Conservation (phyloP, 345 rosid species). For the Lagerstroemia speciosa region DNA sequence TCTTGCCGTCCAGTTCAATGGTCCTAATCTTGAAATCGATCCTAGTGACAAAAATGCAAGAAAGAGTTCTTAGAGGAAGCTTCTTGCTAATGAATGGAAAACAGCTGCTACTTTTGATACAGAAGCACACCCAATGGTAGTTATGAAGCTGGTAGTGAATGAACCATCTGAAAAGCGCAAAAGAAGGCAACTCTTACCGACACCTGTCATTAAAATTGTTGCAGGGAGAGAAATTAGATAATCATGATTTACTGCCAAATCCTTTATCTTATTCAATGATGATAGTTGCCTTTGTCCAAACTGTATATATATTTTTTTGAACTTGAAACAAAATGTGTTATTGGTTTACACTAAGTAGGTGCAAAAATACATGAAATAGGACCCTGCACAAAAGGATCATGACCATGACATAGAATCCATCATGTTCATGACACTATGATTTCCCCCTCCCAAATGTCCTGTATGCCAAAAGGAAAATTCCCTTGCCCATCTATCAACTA, state of each 20-base stretch:
- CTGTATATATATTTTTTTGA: no score
- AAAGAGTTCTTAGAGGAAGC: background rate
- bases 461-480: no score
- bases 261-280: background rate
- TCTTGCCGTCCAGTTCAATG: slow-evolving; percentile 17
- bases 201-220: slow-evolving; percentile 36
- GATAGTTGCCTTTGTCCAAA: no score
- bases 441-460: no score
- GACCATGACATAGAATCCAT: no score
- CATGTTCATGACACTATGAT: no score
- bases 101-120: slow-evolving; percentile 4
- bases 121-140: slow-evolving; percentile 48
- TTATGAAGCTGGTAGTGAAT: slow-evolving; percentile 64
- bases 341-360: no score
- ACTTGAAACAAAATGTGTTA: no score
- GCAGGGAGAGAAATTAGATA: slow-evolving; percentile 3
- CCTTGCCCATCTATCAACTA: no score
- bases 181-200: slow-evolving; percentile 76
- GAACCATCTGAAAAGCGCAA: slow-evolving; percentile 73
- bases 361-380: no score
- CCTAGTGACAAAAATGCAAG: slow-evolving; percentile 10
- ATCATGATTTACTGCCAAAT: background rate
- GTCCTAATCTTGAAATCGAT: slow-evolving; percentile 19
- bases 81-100: slow-evolving; percentile 5
- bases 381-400: no score